A percentile compares a stretch with the other conserved stretches of the same genome.
Evolutionary conservation across 2,329 filamentous ascomycete species (phyloP).

Genomic region (Ophiosphaerella herpotricha): DNA sequence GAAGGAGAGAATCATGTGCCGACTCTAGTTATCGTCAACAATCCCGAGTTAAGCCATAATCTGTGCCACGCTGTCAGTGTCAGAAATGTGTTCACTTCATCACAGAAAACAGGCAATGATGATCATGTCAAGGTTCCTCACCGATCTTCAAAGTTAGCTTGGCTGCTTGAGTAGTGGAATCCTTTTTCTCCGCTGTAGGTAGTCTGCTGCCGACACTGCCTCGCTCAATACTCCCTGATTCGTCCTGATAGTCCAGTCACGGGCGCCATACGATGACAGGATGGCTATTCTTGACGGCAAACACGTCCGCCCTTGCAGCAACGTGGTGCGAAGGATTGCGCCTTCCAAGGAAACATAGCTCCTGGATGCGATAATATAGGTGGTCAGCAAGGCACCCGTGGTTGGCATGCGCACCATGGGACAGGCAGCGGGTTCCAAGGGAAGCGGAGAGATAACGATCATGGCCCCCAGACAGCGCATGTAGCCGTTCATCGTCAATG

Average conservation of each 20-base stretch:
- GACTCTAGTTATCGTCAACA: constrained; percentile 16
- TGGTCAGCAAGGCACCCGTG: not conserved
- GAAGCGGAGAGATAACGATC: not conserved
- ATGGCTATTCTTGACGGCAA: constrained; percentile 19
- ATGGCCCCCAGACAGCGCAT: not conserved
- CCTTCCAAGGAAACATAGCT: constrained; percentile 14
- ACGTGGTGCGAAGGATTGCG: constrained; percentile 15
- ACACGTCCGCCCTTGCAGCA: constrained; percentile 30
- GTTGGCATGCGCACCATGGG: not conserved
- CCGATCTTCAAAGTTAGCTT: constrained; percentile 16
- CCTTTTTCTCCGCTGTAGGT: not conserved
- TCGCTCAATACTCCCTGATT: constrained; percentile 22
- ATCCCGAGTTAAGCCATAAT: constrained; percentile 14
- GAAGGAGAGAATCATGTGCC: constrained; percentile 23
- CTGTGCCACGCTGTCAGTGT: constrained; percentile 20
- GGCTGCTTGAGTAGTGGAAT: constrained; percentile 8
- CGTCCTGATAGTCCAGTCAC: constrained; percentile 1
- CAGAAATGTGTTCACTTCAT: constrained; percentile 1
- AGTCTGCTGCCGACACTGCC: constrained; percentile 14
- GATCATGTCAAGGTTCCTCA: constrained; percentile 14
- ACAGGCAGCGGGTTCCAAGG: not conserved
- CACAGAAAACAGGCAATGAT: not conserved
- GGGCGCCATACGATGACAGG: constrained; percentile 25
- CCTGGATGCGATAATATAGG: not conserved
- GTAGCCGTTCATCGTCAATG: not conserved